A percentile compares a stretch with the other conserved stretches of the same genome.
These are phyloP conservation scores for Penicillium salamii DNA, from an alignment of 495 filamentous ascomycete species.

Conservation along the genomic window DNA sequence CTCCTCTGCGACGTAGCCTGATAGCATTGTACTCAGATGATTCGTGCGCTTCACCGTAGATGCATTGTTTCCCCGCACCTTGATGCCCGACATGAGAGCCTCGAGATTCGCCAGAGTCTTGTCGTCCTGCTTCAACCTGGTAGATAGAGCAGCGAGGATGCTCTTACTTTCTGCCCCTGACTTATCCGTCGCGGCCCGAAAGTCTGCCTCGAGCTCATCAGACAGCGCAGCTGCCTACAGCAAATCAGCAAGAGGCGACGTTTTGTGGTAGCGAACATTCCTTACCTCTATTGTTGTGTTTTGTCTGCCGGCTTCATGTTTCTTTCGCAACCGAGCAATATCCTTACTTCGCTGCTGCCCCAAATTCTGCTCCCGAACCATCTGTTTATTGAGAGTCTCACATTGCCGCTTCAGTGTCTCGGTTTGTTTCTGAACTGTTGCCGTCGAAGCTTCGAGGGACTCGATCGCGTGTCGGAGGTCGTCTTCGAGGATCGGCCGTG, in stretches of 20 bases:
- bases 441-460: slow-evolving; percentile 36
- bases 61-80: slow-evolving; percentile 29
- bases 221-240: slow-evolving; percentile 33
- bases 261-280: not conserved
- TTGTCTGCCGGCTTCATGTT: slow-evolving; percentile 38
- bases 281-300: slow-evolving; percentile 34
- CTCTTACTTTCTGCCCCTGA: slow-evolving; percentile 31
- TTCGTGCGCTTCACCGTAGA: slow-evolving; percentile 26
- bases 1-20: slow-evolving; percentile 35
- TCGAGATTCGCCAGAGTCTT: slow-evolving; percentile 29
- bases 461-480: slow-evolving; percentile 39
- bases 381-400: slow-evolving; percentile 26
- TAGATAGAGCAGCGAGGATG: slow-evolving; percentile 32
- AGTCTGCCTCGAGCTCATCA: slow-evolving; percentile 29
- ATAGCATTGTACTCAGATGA: slow-evolving; percentile 26
- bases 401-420: slow-evolving; percentile 30
- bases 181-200: slow-evolving; percentile 33
- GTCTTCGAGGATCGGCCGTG: slow-evolving; percentile 38
- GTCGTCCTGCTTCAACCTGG: slow-evolving; percentile 41
- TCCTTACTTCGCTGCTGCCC: slow-evolving; percentile 24
- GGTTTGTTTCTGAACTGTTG: slow-evolving; percentile 33
- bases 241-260: slow-evolving; percentile 17
- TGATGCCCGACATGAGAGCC: slow-evolving; percentile 23
- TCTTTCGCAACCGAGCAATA: slow-evolving; percentile 31
- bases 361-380: slow-evolving; percentile 22